Evolutionary conservation across 2,329 filamentous ascomycete genomes (phyloP), one percentile per base, ranked within the genome.

Genomic region (Calonectria honghensis): DNA sequence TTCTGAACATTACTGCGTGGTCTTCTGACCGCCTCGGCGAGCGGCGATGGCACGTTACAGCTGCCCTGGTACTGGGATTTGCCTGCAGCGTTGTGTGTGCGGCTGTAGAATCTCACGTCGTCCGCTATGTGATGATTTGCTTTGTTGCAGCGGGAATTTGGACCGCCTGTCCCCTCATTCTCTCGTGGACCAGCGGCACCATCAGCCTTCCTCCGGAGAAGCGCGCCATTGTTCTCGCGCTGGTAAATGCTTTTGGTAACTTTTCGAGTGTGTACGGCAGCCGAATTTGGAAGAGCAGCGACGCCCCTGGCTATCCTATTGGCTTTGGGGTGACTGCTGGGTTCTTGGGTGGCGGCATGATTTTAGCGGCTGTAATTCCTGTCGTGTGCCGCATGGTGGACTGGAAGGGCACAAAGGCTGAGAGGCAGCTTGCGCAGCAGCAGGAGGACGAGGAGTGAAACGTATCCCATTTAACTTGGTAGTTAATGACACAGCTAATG

Each of bases 281-380:
- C 2, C 51, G 71, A 3, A 31, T 73, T 1, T 76, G 75, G 73
- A 73, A 72, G 45, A 73, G 52, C 4, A 86, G 88, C 72, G 80
- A 84, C 32, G 66, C 70, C 6, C 82, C 82, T 0, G 77, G 64
- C 4, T 83, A 82, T 57, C 78, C 77, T 6, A 71, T 81, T 16
- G 80, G 82, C 0, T 84, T 83, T 45, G 81, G 81, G 2, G 80
- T 82, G 39, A 82, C 81, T 6, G 81, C 81, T 18, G 81, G 73
- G 0, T 83, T 83, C 37, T 37, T 83, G 1, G 81, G 81, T 2
- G 71, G 72, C 0, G 82, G 75, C 14, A 79, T 79, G 78, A 65
- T 82, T 7, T 63, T 83, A 14, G 80, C 82, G 2, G 63, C 75
- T 1, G 11, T 80, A 31, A 73, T 82, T 4, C 82, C 82, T 1